Percentiles rank a stretch among this genome's conserved stretches.
These are phyloP conservation scores for Phytophthora pisi DNA, from an alignment of 352 stramenopile genomes.

Conservation along the genomic window DNA sequence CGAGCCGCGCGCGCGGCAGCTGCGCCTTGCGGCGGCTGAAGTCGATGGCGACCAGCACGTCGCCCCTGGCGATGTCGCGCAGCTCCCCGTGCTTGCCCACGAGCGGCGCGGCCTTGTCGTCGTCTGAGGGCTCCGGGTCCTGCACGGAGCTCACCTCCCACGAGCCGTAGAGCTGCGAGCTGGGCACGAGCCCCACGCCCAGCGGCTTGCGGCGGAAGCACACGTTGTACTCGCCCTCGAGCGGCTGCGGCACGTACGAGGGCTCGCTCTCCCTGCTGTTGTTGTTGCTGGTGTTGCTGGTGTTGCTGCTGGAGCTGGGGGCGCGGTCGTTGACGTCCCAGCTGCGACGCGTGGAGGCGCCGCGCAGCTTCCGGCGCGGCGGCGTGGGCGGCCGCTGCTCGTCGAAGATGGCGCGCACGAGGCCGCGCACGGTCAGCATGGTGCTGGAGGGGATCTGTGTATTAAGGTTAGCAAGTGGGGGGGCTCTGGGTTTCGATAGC, in stretches of 20 bases:
- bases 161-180: slow-evolving; percentile 77
- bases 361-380: slow-evolving; percentile 5
- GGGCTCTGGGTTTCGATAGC: neutral
- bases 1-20: slow-evolving; percentile 51
- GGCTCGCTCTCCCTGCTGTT: slow-evolving; percentile 20
- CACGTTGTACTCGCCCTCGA: slow-evolving; percentile 76
- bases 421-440: slow-evolving; percentile 39
- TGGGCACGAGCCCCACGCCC: slow-evolving; percentile 77
- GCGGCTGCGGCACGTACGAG: slow-evolving; percentile 48
- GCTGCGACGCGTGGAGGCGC: slow-evolving; percentile 11
- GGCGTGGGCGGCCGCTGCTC: slow-evolving; percentile 26
- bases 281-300: neutral
- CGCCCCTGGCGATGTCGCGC: slow-evolving; percentile 41
- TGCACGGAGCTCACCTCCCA: slow-evolving; percentile 76
- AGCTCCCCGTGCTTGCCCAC: slow-evolving; percentile 12
- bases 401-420: slow-evolving; percentile 50
- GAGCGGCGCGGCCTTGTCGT: slow-evolving; percentile 1
- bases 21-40: slow-evolving; percentile 52
- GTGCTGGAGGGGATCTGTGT: neutral
- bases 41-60: slow-evolving; percentile 78
- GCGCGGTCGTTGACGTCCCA: slow-evolving; percentile 22
- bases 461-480: slow-evolving; percentile 1
- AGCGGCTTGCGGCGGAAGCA: slow-evolving; percentile 70
- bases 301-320: no score
- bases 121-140: slow-evolving; percentile 13